Conservation (phyloP, 495 filamentous ascomycete genomes). For the Astrothelium macrocarpum region DNA sequence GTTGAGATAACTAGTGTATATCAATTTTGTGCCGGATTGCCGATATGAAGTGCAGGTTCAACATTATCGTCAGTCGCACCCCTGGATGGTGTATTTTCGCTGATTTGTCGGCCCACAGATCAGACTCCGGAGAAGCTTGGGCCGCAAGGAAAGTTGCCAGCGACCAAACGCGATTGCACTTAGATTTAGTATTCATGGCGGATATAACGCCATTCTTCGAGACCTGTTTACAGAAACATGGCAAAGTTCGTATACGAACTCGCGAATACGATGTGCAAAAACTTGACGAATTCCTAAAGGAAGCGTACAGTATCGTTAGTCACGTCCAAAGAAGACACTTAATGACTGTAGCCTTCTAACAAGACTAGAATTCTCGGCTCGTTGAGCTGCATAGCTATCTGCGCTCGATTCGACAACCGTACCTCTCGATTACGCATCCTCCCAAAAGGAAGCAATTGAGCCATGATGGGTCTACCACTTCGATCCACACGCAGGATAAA, state of each 20-base stretch:
- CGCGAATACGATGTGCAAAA: conserved; percentile 36
- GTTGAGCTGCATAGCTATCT: conserved; percentile 66
- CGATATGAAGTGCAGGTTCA: background rate
- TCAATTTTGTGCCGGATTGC: background rate
- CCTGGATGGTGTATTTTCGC: background rate
- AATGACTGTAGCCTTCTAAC: conserved; percentile 7
- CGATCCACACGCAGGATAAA: conserved; percentile 22
- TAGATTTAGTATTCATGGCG: conserved; percentile 11
- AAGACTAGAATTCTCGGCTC: conserved; percentile 74
- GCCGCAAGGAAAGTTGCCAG: background rate
- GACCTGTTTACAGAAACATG: conserved; percentile 51
- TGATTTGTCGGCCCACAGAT: background rate
- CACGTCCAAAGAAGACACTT: background rate
- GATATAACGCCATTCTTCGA: conserved; percentile 67
- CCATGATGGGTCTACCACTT: conserved; percentile 17
- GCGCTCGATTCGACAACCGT: conserved; percentile 72
- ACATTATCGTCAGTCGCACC: too few relatives aligned
- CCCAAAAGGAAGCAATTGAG: conserved; percentile 38
- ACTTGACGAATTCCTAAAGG: conserved; percentile 85
- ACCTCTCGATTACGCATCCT: conserved; percentile 67
- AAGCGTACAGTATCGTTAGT: conserved; percentile 86
- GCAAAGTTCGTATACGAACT: conserved; percentile 37
- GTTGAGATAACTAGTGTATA: background rate
- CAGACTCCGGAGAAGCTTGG: background rate
- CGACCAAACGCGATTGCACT: background rate